A percentile compares a stretch with the other conserved stretches of the same genome.
Evolutionary conservation across 1,284 basidiomycete genomes (phyloP).

Genomic region (Fomitopsis palustris): DNA sequence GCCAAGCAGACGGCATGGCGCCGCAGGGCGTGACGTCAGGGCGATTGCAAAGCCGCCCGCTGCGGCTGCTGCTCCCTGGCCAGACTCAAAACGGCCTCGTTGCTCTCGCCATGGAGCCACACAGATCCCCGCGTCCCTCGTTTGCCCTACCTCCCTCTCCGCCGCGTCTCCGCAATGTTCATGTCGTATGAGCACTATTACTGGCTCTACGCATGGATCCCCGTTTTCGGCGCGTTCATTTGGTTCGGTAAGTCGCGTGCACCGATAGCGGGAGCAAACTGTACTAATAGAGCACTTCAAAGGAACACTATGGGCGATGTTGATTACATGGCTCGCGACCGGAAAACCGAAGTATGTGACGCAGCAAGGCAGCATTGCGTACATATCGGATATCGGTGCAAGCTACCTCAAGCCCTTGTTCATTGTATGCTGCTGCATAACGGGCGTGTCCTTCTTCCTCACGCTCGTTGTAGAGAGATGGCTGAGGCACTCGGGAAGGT

Average conservation of each 20-base stretch:
- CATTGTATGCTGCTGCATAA: constrained; percentile 56
- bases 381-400: constrained; percentile 74
- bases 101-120: not conserved
- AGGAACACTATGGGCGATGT: constrained; percentile 61
- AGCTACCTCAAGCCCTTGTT: constrained; percentile 70
- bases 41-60: not conserved
- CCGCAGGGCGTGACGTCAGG: not conserved
- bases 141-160: not conserved
- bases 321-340: constrained; percentile 59
- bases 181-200: constrained; percentile 35
- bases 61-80: not conserved
- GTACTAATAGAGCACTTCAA: not conserved
- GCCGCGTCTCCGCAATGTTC: not conserved
- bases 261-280: not conserved
- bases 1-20: not conserved
- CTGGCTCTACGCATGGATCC: constrained; percentile 63
- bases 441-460: constrained; percentile 56
- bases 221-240: constrained; percentile 51
- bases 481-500: constrained; percentile 61
- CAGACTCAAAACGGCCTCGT: not conserved
- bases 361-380: constrained; percentile 54
- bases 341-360: constrained; percentile 47
- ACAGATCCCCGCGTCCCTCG: not conserved
- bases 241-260: constrained; percentile 52
- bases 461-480: constrained; percentile 57